A percentile compares a stretch with the other conserved stretches of the same genome.
phyloP scores from a whole-genome alignment of 2,329 filamentous ascomycete genomes.

The Colletotrichum brevisporum region DNA sequence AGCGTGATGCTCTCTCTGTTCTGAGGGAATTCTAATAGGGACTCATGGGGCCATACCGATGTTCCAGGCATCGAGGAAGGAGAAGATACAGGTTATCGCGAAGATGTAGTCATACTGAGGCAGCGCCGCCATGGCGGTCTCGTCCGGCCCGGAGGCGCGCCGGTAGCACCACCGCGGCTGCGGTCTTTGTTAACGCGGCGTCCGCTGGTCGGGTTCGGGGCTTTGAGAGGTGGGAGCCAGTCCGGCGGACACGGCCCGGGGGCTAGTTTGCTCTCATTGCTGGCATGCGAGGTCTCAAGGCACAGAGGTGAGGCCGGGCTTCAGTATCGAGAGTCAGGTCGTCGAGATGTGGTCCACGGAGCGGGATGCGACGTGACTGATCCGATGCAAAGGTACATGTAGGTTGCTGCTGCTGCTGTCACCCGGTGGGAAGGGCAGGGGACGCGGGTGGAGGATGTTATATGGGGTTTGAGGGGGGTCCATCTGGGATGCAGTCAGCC shows the following conservation, averaged over 20 bases:
- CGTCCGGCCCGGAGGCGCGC: background rate
- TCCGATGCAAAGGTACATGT: too few species aligned
- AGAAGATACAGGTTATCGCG: constrained; percentile 75
- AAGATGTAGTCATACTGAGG: constrained; percentile 74
- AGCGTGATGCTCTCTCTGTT: constrained; percentile 60
- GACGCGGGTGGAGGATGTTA: constrained; percentile 6
- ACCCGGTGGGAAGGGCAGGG: too few species aligned
- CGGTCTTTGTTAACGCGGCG: background rate
- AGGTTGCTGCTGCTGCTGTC: too few species aligned
- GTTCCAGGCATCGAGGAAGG: constrained; percentile 77
- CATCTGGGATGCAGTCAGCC: background rate
- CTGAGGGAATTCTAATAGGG: too few species aligned
- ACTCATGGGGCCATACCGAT: constrained; percentile 58
- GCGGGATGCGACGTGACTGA: too few species aligned
- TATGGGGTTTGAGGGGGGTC: constrained; percentile 1
- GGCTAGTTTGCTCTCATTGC: constrained; percentile 16
- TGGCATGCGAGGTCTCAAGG: too few species aligned
- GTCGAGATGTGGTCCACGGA: too few species aligned
- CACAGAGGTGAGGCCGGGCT: too few species aligned
- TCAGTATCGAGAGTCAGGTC: too few species aligned
- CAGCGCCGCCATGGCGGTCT: constrained; percentile 52
- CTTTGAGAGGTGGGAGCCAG: constrained; percentile 7
- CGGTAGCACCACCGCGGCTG: background rate
- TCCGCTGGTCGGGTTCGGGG: constrained; percentile 1
- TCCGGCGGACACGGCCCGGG: constrained; percentile 14